Percentiles rank a stretch among this genome's conserved stretches.
Evolutionary conservation across 2,329 filamentous ascomycete species (phyloP).

Genomic region (Capronia epimyces): DNA sequence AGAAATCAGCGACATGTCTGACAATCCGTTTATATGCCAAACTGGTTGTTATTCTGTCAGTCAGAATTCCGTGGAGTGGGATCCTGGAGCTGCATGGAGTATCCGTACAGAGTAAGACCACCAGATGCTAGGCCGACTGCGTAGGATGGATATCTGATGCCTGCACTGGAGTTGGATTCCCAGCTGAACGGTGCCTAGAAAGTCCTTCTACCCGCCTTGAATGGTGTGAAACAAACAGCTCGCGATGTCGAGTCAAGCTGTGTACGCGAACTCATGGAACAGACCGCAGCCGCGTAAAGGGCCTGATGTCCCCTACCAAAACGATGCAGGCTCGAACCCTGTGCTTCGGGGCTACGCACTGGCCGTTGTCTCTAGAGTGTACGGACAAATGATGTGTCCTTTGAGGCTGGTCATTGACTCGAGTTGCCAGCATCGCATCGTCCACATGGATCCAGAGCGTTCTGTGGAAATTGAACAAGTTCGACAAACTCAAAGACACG

Average conservation of each 20-base stretch:
- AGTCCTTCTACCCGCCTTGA: neutral
- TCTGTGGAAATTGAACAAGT: slow-evolving; percentile 68
- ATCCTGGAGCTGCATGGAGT: no score
- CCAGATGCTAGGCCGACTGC: no score
- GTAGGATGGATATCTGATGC: no score
- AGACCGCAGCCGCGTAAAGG: slow-evolving; percentile 39
- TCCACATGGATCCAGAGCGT: slow-evolving; percentile 57
- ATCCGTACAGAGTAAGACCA: no score
- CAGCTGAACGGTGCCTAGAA: neutral
- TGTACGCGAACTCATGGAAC: slow-evolving; percentile 32
- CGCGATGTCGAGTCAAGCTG: slow-evolving; percentile 17
- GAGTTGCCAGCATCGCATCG: slow-evolving; percentile 48
- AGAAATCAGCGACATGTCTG: no score
- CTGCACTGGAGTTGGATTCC: no score
- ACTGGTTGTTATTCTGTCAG: no score
- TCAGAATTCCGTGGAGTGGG: no score
- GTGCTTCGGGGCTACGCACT: slow-evolving; percentile 62
- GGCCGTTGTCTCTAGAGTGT: slow-evolving; percentile 58
- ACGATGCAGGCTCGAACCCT: slow-evolving; percentile 59
- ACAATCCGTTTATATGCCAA: no score
- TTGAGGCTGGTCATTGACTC: neutral
- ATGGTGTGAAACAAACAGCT: neutral
- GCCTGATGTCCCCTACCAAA: slow-evolving; percentile 42
- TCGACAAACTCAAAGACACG: slow-evolving; percentile 53
- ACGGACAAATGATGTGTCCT: slow-evolving; percentile 28